Evolutionary conservation across 257 asterid species (phyloP).

Genomic region (Solanum pinnatisectum): DNA sequence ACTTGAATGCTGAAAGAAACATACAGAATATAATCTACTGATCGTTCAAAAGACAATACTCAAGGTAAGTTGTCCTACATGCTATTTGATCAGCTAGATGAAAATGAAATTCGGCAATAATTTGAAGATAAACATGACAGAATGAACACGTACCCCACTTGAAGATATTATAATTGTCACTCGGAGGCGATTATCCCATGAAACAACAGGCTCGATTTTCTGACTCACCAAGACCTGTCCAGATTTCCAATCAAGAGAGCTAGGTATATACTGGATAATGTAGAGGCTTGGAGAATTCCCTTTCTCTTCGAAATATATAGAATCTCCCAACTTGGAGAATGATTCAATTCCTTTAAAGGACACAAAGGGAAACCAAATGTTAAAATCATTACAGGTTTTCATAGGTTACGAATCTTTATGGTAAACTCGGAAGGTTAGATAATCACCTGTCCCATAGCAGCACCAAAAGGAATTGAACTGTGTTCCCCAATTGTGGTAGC

Average conservation of each 20-base stretch:
- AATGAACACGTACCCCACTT: slow-evolving; percentile 13
- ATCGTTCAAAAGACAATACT: background rate
- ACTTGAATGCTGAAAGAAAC: slow-evolving; percentile 23
- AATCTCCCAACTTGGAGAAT: slow-evolving; percentile 87
- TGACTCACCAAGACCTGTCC: slow-evolving; percentile 37
- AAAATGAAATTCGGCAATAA: background rate
- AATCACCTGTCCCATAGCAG: slow-evolving; percentile 84
- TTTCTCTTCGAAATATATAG: slow-evolving; percentile 78
- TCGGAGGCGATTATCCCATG: slow-evolving; percentile 60
- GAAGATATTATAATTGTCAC: slow-evolving; percentile 35
- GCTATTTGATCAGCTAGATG: background rate
- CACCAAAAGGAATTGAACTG: slow-evolving; percentile 73
- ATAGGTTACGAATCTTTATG: background rate
- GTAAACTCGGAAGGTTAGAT: background rate
- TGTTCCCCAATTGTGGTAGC: slow-evolving; percentile 85
- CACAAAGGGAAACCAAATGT: background rate
- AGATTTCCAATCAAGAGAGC: slow-evolving; percentile 56
- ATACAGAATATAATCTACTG: background rate
- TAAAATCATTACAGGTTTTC: background rate
- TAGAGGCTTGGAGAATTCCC: slow-evolving; percentile 51
- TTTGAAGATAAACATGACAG: background rate
- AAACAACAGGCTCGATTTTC: slow-evolving; percentile 39
- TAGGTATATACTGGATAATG: slow-evolving; percentile 70
- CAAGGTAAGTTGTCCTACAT: background rate
- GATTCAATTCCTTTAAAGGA: slow-evolving; percentile 58